phyloP scores from a whole-genome alignment of 768 basidiomycete genomes.

The Mycena venus region DNA sequence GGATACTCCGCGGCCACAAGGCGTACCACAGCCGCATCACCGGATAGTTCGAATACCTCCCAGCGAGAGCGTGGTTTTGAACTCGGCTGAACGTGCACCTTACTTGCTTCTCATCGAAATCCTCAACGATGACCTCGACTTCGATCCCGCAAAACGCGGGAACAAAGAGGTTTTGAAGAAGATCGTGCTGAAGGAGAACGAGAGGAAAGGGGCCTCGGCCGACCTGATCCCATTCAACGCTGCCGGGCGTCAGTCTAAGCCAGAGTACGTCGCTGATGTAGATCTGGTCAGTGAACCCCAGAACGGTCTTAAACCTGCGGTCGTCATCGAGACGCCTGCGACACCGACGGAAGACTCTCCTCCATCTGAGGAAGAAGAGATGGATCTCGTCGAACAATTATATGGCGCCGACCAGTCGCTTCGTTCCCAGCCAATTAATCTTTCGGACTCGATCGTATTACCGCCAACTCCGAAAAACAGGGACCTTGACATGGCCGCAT shows the following conservation, averaged over 20 bases:
- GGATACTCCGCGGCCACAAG: slow-evolving; percentile 59
- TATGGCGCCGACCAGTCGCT: slow-evolving; percentile 86
- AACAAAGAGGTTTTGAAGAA: slow-evolving; percentile 91
- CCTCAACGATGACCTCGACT: slow-evolving; percentile 90
- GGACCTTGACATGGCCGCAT: slow-evolving; percentile 87
- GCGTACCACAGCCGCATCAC: slow-evolving; percentile 80
- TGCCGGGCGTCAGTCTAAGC: slow-evolving; percentile 37
- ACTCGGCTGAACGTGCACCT: slow-evolving; percentile 96
- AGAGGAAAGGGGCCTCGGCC: slow-evolving; percentile 68
- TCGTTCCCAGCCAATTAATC: slow-evolving; percentile 76
- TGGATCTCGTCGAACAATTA: slow-evolving; percentile 96
- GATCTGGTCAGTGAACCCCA: slow-evolving; percentile 48
- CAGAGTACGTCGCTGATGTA: slow-evolving; percentile 40
- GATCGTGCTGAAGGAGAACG: slow-evolving; percentile 76
- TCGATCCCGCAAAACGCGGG: slow-evolving; percentile 84
- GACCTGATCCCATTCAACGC: slow-evolving; percentile 65
- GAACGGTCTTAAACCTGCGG: slow-evolving; percentile 36
- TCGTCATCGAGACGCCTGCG: slow-evolving; percentile 31
- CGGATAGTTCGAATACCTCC: slow-evolving; percentile 97
- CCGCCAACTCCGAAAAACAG: slow-evolving; percentile 89
- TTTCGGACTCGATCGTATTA: slow-evolving; percentile 88
- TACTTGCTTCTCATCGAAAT: slow-evolving; percentile 95
- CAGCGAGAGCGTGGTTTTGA: slow-evolving; percentile 96
- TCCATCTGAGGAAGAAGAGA: slow-evolving; percentile 80
- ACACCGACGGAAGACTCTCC: slow-evolving; percentile 34